phyloP scores from a whole-genome alignment of 495 filamentous ascomycete genomes.

The Talaromyces adpressus region DNA sequence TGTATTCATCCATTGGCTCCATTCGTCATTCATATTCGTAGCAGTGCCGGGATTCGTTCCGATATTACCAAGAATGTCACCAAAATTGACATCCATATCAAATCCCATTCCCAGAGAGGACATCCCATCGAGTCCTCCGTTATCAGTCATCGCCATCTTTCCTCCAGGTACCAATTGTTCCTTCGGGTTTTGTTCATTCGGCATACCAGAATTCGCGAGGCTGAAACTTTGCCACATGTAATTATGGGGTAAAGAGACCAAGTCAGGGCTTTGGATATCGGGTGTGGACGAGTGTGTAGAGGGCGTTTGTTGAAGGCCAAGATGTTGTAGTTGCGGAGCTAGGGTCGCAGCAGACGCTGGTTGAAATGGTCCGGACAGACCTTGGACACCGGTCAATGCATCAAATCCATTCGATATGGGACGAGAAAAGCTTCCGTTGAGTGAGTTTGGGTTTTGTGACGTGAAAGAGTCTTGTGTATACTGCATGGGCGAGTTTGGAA shows the following conservation, averaged over 20 bases:
- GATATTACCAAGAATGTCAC: slow-evolving; percentile 36
- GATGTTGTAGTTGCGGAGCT: slow-evolving; percentile 3
- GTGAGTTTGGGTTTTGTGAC: not conserved
- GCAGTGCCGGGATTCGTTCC: slow-evolving; percentile 15
- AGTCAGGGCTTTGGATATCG: slow-evolving; percentile 37
- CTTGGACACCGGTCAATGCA: not conserved
- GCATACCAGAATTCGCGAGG: slow-evolving; percentile 23
- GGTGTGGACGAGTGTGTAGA: slow-evolving; percentile 10
- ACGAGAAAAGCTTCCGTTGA: not conserved
- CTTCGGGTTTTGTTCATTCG: slow-evolving; percentile 12
- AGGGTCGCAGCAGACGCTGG: not conserved
- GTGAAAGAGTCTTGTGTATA: not conserved
- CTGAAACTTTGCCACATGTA: slow-evolving; percentile 40
- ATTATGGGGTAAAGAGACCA: slow-evolving; percentile 40
- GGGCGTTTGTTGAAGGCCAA: slow-evolving; percentile 1
- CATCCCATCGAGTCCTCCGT: slow-evolving; percentile 26
- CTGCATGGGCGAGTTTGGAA: slow-evolving; percentile 5
- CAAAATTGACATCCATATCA: slow-evolving; percentile 29
- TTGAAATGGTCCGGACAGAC: not conserved
- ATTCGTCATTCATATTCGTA: slow-evolving; percentile 29
- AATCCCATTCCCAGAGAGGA: slow-evolving; percentile 11
- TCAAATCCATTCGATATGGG: not conserved
- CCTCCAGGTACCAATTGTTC: slow-evolving; percentile 15
- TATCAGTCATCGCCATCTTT: slow-evolving; percentile 19
- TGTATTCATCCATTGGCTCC: slow-evolving; percentile 38